Base-by-base conservation (phyloP, 2,329 filamentous ascomycete species). In the Botrytis medusae region DNA sequence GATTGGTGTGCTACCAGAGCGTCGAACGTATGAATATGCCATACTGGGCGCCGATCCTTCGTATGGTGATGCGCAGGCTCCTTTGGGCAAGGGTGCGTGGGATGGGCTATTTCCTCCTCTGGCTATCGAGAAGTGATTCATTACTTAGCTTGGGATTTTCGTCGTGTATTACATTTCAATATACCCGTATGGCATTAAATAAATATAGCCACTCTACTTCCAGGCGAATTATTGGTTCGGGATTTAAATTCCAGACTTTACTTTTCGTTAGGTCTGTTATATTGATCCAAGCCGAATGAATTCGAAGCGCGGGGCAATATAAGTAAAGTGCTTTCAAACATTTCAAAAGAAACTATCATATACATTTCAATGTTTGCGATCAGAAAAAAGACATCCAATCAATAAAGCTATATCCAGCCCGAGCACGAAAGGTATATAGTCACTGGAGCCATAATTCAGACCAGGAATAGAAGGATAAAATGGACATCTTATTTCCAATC, bases 1-100 rank as follows among this genome's bases (percentile, higher is more conserved):
- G 79, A 84, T 99, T 14, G 91, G 92, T 1, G 94, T 99, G 7
- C 83, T 85, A 4, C 81, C 84, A 14, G 85, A 87, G 16, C 88
- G 87, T 70, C 87, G 95, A 73, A 87, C 84, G 0, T 87, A 94
- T 74, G 84, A 87, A 29, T 87, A 89, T 80, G 91, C 93, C 8
- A 80, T 77, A 40, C 83, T 90, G 42, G 90, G 90, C 2, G 85
- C 83, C 14, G 96, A 98, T 82, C 79, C 85, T 51, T 84, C 86
- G 1, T 98, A 97, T 82, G 95, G 94, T 7, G 62, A 37, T 18
- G 51, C 76, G 2, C 74, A 72, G 22, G 71, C 76, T 64, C n/a
- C 77, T 6, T 76, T 82, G 1, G 83, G 83, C 9, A 82, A 77
- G 67, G 80, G 82, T 61, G 82, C 82, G 25, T 82, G 82, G 74